Conservation (phyloP, 106 monocot species). For the Acanthochlamys bracteata region DNA sequence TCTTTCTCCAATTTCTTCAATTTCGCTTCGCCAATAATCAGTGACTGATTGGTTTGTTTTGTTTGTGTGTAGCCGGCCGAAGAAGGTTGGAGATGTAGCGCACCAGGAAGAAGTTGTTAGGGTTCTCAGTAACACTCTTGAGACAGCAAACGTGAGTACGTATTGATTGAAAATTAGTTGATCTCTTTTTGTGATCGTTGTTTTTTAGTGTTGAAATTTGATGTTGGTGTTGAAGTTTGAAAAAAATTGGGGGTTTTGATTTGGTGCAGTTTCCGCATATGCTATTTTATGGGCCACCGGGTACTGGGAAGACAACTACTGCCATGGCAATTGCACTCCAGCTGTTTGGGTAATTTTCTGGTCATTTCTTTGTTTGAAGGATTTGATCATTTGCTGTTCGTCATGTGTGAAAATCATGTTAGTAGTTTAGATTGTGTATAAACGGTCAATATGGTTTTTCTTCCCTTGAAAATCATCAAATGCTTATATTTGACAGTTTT, state of each 20-base stretch:
- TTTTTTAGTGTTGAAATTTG: neutral
- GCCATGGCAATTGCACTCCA: conserved; percentile 91
- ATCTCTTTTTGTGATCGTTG: too few species aligned
- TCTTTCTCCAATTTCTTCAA: neutral
- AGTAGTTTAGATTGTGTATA: neutral
- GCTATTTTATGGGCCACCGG: conserved; percentile 98
- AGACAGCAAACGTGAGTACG: conserved; percentile 63
- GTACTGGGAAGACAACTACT: conserved; percentile 97
- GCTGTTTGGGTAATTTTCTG: conserved; percentile 56
- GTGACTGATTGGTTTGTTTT: neutral
- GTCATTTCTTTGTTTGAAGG: neutral
- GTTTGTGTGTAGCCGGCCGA: conserved; percentile 67
- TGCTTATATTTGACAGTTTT: too few species aligned
- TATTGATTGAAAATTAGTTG: neutral
- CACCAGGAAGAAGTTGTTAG: conserved; percentile 98
- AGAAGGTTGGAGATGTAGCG: conserved; percentile 92
- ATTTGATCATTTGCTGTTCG: neutral
- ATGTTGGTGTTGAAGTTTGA: neutral
- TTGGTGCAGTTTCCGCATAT: conserved; percentile 76
- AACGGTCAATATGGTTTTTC: too few species aligned
- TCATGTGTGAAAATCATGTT: too few species aligned
- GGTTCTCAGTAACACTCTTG: conserved; percentile 93
- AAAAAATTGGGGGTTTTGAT: neutral
- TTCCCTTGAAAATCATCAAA: too few species aligned
- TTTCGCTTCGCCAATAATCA: neutral